phyloP scores from a whole-genome alignment of 176 grass and related monocot genomes.

The Neostapfia colusana region DNA sequence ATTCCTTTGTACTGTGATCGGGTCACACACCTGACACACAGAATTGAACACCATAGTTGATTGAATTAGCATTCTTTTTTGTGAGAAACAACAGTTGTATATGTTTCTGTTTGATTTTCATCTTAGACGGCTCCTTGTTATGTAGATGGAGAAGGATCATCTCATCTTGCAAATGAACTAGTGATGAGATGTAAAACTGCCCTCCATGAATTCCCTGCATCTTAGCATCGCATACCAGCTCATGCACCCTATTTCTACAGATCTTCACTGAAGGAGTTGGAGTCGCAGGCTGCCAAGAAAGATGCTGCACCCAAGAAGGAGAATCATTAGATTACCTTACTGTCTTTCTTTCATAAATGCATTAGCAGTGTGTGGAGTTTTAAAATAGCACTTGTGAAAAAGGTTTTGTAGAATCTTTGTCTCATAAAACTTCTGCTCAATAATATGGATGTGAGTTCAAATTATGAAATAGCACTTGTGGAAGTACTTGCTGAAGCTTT shows the following conservation, averaged over 20 bases:
- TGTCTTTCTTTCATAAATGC: background rate
- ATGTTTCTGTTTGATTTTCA: background rate
- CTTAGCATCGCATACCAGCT: background rate
- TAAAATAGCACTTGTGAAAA: constrained; percentile 29
- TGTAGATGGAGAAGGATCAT: background rate
- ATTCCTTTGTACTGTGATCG: background rate
- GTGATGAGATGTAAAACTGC: background rate
- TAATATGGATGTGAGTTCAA: constrained; percentile 13
- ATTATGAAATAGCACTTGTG: constrained; percentile 4
- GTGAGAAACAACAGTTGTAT: background rate
- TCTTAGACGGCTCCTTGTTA: background rate
- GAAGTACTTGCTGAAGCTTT: background rate
- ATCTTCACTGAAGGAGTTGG: constrained; percentile 58
- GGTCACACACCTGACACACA: background rate
- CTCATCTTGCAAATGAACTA: background rate
- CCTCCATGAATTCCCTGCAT: background rate
- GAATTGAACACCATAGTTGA: background rate
- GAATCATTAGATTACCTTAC: constrained; percentile 47
- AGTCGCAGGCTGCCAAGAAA: constrained; percentile 65
- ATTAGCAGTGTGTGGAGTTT: constrained; percentile 5
- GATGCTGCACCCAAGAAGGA: constrained; percentile 62
- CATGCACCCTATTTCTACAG: constrained; percentile 36
- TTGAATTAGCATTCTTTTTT: background rate
- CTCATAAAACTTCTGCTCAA: constrained; percentile 6
- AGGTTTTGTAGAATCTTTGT: constrained; percentile 29